Conservation (phyloP, 2,329 filamentous ascomycete species). For the Stachybotrys echinatus region DNA sequence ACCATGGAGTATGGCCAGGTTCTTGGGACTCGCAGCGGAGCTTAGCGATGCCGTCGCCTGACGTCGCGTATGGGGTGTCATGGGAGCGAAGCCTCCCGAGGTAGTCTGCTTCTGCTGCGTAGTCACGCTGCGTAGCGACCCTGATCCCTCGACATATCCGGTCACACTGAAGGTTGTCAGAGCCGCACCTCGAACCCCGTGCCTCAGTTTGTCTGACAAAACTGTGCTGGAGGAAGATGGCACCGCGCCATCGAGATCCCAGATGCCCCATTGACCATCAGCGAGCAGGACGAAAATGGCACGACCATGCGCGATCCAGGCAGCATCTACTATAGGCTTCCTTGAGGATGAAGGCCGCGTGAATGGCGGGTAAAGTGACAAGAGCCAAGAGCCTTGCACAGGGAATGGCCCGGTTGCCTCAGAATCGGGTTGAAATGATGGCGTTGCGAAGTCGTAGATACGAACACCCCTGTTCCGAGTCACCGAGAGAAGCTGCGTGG, state of each 20-base stretch:
- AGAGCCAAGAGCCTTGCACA: constrained; percentile 57
- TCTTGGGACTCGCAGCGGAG: constrained; percentile 40
- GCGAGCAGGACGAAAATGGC: constrained; percentile 54
- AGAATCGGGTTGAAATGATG: constrained; percentile 48
- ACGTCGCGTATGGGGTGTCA: constrained; percentile 57
- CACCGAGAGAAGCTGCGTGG: constrained; percentile 53
- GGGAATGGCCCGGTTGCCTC: constrained; percentile 45
- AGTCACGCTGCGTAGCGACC: constrained; percentile 40
- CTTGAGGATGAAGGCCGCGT: constrained; percentile 41
- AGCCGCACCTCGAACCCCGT: constrained; percentile 51
- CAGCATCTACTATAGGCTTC: constrained; percentile 57
- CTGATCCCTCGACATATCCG: constrained; percentile 57
- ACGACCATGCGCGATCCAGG: constrained; percentile 56
- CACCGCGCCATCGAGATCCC: constrained; percentile 57
- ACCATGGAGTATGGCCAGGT: constrained; percentile 45
- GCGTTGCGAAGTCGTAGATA: constrained; percentile 55
- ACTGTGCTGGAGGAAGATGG: constrained; percentile 35
- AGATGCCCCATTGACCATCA: constrained; percentile 64
- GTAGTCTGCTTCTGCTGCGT: constrained; percentile 29
- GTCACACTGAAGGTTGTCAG: constrained; percentile 52
- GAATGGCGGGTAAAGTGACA: constrained; percentile 57
- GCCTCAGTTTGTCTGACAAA: constrained; percentile 43
- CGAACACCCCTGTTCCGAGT: constrained; percentile 51
- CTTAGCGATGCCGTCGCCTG: constrained; percentile 43
- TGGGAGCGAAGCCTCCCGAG: constrained; percentile 52